These are phyloP conservation scores for Suhomyces maxii DNA, from an alignment of 1,139 yeast species.

Conservation along the genomic window DNA sequence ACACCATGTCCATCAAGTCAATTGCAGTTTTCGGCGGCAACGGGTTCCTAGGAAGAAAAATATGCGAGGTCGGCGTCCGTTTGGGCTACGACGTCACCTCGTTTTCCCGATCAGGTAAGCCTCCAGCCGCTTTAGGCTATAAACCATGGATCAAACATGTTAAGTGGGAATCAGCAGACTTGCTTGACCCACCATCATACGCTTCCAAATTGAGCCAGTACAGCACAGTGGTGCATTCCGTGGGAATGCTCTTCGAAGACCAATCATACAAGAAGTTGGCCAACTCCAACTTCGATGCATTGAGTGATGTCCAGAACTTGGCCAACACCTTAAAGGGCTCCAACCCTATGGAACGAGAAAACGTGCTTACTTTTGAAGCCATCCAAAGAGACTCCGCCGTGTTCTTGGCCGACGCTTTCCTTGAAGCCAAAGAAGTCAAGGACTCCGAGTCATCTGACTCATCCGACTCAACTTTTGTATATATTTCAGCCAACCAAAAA, in stretches of 20 bases:
- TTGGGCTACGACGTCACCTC: slow-evolving; percentile 68
- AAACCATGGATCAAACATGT: slow-evolving; percentile 57
- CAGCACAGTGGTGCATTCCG: slow-evolving; percentile 76
- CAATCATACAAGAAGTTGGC: slow-evolving; percentile 60
- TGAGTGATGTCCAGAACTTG: slow-evolving; percentile 32
- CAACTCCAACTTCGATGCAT: slow-evolving; percentile 40
- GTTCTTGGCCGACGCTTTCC: slow-evolving; percentile 57
- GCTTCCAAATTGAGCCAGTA: slow-evolving; percentile 45
- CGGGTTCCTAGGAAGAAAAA: slow-evolving; percentile 74
- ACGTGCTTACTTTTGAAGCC: slow-evolving; percentile 54
- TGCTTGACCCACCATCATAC: slow-evolving; percentile 65
- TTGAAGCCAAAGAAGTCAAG: slow-evolving; percentile 22
- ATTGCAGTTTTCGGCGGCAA: slow-evolving; percentile 83
- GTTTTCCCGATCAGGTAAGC: slow-evolving; percentile 57
- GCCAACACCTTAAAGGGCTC: slow-evolving; percentile 34
- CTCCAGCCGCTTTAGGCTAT: slow-evolving; percentile 40
- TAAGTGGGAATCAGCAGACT: slow-evolving; percentile 67
- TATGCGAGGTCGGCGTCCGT: slow-evolving; percentile 66
- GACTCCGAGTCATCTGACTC: neutral
- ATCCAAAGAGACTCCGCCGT: slow-evolving; percentile 73
- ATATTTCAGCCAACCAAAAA: slow-evolving; percentile 77
- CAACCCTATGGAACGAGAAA: slow-evolving; percentile 56
- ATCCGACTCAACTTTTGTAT: slow-evolving; percentile 55
- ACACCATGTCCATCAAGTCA: slow-evolving; percentile 22
- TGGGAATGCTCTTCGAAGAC: slow-evolving; percentile 74